A percentile compares a stretch with the other conserved stretches of the same genome.
phyloP scores from a whole-genome alignment of 257 asterid species.

The Eucommia ulmoides region DNA sequence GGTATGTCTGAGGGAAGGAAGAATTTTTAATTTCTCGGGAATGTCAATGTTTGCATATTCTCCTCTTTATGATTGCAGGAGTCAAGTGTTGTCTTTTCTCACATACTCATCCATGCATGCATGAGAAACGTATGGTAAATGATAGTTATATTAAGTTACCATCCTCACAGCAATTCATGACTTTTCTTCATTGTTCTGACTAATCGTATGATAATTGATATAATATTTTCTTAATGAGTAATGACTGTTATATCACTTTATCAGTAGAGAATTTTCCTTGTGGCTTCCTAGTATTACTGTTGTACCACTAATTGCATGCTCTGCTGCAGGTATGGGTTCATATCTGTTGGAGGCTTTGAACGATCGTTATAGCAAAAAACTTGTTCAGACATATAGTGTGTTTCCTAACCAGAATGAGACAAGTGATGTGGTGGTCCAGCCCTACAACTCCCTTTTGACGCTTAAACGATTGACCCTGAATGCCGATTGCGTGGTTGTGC shows the following conservation, averaged over 20 bases:
- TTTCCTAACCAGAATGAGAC: constrained; percentile 97
- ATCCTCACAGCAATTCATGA: not conserved
- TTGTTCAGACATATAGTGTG: constrained; percentile 94
- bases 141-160: no score
- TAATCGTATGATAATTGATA: not conserved
- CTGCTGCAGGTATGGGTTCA: constrained; percentile 87
- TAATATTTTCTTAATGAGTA: not conserved
- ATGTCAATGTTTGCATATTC: no score
- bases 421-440: constrained; percentile 99
- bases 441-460: constrained; percentile 91
- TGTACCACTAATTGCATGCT: constrained; percentile 11
- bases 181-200: not conserved
- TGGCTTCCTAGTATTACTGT: not conserved
- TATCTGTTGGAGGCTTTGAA: constrained; percentile 90
- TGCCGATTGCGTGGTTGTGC: constrained; percentile 99
- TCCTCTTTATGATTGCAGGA: no score
- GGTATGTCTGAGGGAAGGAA: no score
- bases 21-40: no score
- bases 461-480: constrained; percentile 87
- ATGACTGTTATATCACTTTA: not conserved
- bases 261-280: not conserved
- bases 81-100: no score
- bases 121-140: no score
- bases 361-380: constrained; percentile 97
- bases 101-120: no score